Evolutionary conservation across 352 stramenopile species (phyloP), one percentile per base, ranked within the genome.

Genomic region (Blastocystis sp.): DNA sequence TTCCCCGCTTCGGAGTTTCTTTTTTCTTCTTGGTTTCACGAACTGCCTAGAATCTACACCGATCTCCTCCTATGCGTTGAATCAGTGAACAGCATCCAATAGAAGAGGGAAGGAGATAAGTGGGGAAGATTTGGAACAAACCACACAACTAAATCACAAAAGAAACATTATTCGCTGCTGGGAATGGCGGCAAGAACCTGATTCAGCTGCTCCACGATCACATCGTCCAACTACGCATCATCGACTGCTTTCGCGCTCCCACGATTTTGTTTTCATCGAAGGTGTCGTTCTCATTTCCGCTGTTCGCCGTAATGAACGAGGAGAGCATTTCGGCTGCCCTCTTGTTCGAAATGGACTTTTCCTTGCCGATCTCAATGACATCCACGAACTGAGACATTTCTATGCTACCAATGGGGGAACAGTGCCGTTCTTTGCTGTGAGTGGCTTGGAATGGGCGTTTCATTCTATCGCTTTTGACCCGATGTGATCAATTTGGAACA

Each of bases 241-340:
- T 41, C 4, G n/a, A 38, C 34, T 19, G 41, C 1, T 19, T 65
- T 28, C 34, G 14, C 64, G 1, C 14, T 0, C n/a, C 71, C 66
- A 81, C 71, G n/a, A 81, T 81, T 41, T 60, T 64, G 4, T 45
- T 66, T 4, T 81, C 71, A 41, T 81, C 71, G 7, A 81, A 81
- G 40, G 71, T 81, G 38, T 81, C 71, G 34, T 81, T 81, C n/a
- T 81, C 71, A 41, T 81, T 81, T 65, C 71, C 71, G 48, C 71
- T 81, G 43, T 81, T 81, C 17, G 71, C 71, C 23, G 43, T 62
- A 17, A 81, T 81, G n/a, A 81, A 81, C 11, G 48, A 28, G 11
- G 64, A 19, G 2, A 81, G 45, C n/a, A 81, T 65, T 0, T 56
- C 28, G 2, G 21, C 56, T 34, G 71, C 71, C 71, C 66, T 81